Evolutionary conservation across 306 rosid genomes (phyloP), one percentile per base, ranked within the genome.

Genomic region (Potentilla sterilis): DNA sequence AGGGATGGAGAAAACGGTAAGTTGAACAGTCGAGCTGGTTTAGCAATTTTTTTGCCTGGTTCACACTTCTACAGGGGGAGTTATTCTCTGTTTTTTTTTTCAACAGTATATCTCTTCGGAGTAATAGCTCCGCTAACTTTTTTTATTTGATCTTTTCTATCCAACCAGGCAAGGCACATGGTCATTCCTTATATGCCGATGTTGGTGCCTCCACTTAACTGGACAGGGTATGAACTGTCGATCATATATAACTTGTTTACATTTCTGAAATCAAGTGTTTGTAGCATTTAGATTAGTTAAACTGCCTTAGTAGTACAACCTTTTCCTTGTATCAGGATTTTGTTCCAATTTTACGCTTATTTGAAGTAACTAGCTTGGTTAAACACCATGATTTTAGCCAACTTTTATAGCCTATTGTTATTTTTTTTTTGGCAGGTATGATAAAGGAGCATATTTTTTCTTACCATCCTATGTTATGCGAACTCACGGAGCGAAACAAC

Each of bases 121-220:
- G 9, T 65, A 74, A 76, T 76, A 74, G 75, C 74, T 41, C 47
- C 73, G 28, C 75, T 24, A 51, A 63, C 51, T 19, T 81, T 35
- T 35, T 63, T 15, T 34, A 4, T 59, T 28, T 59, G 46, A 37
- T 64, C 66, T 82, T 76, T 68, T 83, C 4, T 78, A 41, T 67
- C 42, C 44, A 73, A 70, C 80, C 96, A 95, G 99, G 99, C 99
- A 76, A 86, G 92, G 80, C 97, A 95, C 90, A 90, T 90, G 91
- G 96, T 95, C 85, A 90, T 95, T 78, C 98, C 97, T 42, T 92
- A 95, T 81, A 92, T 92, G 99, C 99, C 99, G 67, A 92, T 95
- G 99, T 76, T 95, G 89, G 96, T 92, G 77, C 97, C 99, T 67
- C 97, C 98, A 67, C 67, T 67, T 72, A 84, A 84, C 49, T 95